Evolutionary conservation across 1,284 basidiomycete genomes (phyloP), one percentile per base, ranked within the genome.

Genomic region (Cutaneotrichosporon sp.): DNA sequence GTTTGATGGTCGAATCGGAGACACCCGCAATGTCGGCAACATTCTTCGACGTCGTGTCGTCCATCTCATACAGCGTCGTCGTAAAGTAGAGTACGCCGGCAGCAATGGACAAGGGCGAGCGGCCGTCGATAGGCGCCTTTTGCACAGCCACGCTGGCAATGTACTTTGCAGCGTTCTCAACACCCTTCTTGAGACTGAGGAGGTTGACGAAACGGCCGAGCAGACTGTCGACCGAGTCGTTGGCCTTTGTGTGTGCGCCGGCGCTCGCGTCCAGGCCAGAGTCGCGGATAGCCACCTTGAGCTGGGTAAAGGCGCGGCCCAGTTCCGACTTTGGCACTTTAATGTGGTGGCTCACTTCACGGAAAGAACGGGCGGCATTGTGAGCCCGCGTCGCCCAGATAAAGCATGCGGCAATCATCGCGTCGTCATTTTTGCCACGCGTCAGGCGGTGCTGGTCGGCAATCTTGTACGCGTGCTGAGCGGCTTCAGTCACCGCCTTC

Each of bases 301-400:
- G 54, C 4, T 55, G 36, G 20, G 90, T 93, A 80, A 94, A 97
- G 64, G 91, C 94, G 72, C 92, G 88, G 8, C 90, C 94, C 3
- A 65, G 50, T 49, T 88, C 83, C 79, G 97, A 96, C 80, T 98
- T 97, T 67, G 87, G 85, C 54, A 97, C 92, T 64, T 88, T 85
- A 7, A 91, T 92, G 55, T 96, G 79, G 64, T 90, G 88, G 75
- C 90, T 91, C 45, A 98, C 92, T 77, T 99, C 96, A 64, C 87
- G 84, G 79, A 98, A 97, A 51, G 92, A 94, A 59, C 96, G 83
- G 0, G 89, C 89, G 10, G 96, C 92, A 63, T 90, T 87, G 14
- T 88, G 90, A 73, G 93, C 89, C 55, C 94, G 84, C 74, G 93
- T 97, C 0, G 94, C 96, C 63, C 97, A 93, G 72, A 97, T 97